Base-by-base conservation (phyloP, 805 yeast species). In the Starmerella riodocensis region DNA sequence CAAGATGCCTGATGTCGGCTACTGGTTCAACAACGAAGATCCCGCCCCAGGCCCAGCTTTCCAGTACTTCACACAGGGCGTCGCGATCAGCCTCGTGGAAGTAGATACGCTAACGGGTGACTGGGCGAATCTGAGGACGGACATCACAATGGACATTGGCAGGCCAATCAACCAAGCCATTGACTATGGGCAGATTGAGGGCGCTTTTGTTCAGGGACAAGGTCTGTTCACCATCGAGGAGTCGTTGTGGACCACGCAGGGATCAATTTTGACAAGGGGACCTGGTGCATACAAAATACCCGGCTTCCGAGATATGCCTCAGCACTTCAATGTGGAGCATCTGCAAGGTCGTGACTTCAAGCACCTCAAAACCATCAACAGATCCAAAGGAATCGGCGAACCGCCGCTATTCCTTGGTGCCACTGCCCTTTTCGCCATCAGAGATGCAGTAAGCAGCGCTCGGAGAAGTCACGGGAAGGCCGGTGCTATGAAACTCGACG, bases 231-330 rank as follows among this genome's bases (percentile, higher is more conserved):
- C 71, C 1, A 62, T 67, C 49, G 71, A 67, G 42, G 70, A 67
- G 47, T 62, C 69, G 1, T 47, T 67, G 32, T 67, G 71, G 71
- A 50, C 65, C 31, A 58, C 60, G 37, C 61, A 58, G 25, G 70
- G 71, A 18, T 52, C 61, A 1, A 48, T 67, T 24, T 59, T 64
- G 41, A 67, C 71, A 0, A 54, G 69, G 17, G 71, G 72, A 1
- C 72, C 72, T 12, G 72, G 72, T 18, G 61, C 62, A 24, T 67
- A 67, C 50, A 67, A 67, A 58, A 67, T 67, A 24, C 72, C 71
- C 2, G 71, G 71, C 4, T 67, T 67, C 52, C 49, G 70, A 22
- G 71, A 67, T 44, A 59, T 63, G 24, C 72, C 72, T 4, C 70
- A 66, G 47, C 54, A 51, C 24, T 67, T 66, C 53, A 62, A 62